Conservation (phyloP, 1,284 basidiomycete genomes). For the Takashimella tepidaria region DNA sequence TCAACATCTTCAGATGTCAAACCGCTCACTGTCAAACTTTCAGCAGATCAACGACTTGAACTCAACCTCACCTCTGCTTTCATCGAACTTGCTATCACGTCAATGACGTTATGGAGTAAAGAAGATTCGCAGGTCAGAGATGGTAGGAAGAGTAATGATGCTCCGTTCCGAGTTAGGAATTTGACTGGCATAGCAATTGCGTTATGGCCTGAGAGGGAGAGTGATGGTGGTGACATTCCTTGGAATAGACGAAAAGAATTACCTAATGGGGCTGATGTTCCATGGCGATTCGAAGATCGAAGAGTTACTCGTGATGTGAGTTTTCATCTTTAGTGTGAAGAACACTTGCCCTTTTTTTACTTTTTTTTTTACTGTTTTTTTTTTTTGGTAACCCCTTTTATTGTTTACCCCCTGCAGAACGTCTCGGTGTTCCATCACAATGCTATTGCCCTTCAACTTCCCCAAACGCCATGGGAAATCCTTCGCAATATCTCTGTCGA, state of each 20-base stretch:
- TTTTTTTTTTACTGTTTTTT: too few relatives aligned
- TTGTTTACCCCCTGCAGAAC: too few relatives aligned
- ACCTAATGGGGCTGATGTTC: conserved; percentile 68
- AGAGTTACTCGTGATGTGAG: conserved; percentile 84
- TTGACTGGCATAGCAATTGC: conserved; percentile 77
- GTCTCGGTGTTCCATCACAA: conserved; percentile 74
- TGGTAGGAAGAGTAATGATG: conserved; percentile 48
- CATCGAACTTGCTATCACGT: conserved; percentile 76
- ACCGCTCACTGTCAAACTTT: conserved; percentile 61
- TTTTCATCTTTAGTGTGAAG: too few relatives aligned
- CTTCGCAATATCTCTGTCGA: conserved; percentile 87
- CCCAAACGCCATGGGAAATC: conserved; percentile 87
- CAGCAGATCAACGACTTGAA: conserved; percentile 80
- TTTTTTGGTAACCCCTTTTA: too few relatives aligned
- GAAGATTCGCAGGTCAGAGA: conserved; percentile 51
- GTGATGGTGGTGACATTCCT: conserved; percentile 11
- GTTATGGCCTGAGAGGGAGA: conserved; percentile 66
- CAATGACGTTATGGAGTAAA: conserved; percentile 64
- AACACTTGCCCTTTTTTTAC: too few relatives aligned
- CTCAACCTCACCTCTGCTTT: conserved; percentile 89
- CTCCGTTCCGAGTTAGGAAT: conserved; percentile 90
- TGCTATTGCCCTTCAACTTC: conserved; percentile 74
- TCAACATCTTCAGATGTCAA: conserved; percentile 49
- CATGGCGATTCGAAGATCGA: conserved; percentile 99
- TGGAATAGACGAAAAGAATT: conserved; percentile 42